Base-by-base conservation (phyloP, 805 yeast species). In the Suhomyces sp. region DNA sequence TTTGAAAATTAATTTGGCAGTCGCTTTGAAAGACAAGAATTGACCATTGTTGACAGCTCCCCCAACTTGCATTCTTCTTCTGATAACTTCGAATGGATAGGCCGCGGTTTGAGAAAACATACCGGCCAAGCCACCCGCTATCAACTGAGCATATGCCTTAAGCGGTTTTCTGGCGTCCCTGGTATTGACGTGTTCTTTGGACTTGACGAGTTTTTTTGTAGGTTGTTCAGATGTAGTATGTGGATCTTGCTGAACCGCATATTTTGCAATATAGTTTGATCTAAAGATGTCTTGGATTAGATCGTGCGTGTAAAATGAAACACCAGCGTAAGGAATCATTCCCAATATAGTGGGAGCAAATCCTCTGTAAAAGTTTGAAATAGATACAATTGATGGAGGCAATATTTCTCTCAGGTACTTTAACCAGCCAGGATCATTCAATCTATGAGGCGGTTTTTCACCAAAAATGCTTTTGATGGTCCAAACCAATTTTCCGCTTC, bases 251-350 rank as follows among this genome's bases (percentile, higher is more conserved):
- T 15, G 13, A 20, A 75, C 84, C 0, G 90, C 80, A 57, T 82
- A 81, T 12, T 73, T 69, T 2, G 84, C 75, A 5, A 92, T 66
- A 10, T 63, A 49, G 10, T 77, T 75, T n/a, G 86, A 76, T 55
- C 97, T 76, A 63, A 94, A 82, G 1, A 92, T 61, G 69, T 94
- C 99, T 69, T 93, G 98, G 52, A 92, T 76, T 51, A 84, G 66
- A 71, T 94, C 99, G 69, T 94, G 98, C 3, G 97, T 88, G 71
- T 91, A 88, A 63, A 94, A 94, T 3, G 97, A 89, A 3, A 93
- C 97, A 9, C 99, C 99, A 1, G 99, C 99, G 66, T 94, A 94
- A 1, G 99, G 99, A 20, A 94, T 78, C 96, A 94, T 92, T 9
- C 99, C 99, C 40, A 92, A 61, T 44, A 94, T 85, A 0, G 99